Evolutionary conservation across 148 eudicot genomes (phyloP).

Genomic region (Dianthus caryophyllus): DNA sequence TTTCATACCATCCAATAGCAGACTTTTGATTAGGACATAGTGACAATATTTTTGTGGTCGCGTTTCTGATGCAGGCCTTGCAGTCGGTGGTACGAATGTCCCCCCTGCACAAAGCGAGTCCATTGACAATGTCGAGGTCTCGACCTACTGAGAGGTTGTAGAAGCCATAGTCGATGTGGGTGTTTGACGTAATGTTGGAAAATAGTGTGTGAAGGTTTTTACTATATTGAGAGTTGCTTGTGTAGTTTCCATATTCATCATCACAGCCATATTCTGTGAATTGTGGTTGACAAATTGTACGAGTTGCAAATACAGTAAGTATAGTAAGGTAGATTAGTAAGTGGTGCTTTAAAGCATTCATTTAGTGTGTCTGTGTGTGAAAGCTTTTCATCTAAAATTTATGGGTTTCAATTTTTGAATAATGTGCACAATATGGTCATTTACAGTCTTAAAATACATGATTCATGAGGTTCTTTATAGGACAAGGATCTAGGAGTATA

Average conservation of each 20-base stretch:
- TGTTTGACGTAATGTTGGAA: conserved; percentile 22
- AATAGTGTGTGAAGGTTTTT: conserved; percentile 22
- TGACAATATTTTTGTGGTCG: conserved; percentile 8
- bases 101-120: conserved; percentile 44
- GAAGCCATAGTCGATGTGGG: conserved; percentile 30
- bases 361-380: too few species aligned
- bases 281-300: conserved; percentile 2
- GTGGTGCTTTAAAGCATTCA: too few species aligned
- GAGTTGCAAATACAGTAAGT: too few species aligned
- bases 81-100: conserved; percentile 33
- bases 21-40: conserved; percentile 11
- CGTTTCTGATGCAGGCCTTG: conserved; percentile 24
- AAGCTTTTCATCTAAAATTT: too few species aligned
- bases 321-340: too few species aligned
- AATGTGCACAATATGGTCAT: too few species aligned
- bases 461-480: too few species aligned
- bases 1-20: conserved; percentile 25
- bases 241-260: conserved; percentile 14
- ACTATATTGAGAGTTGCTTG: conserved; percentile 13
- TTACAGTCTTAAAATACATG: too few species aligned
- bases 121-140: conserved; percentile 29
- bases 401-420: too few species aligned
- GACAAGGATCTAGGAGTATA: too few species aligned
- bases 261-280: background rate
- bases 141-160: conserved; percentile 32